These are phyloP conservation scores for Leccinum proliferum DNA, from an alignment of 1,284 basidiomycete genomes.

Conservation along the genomic window DNA sequence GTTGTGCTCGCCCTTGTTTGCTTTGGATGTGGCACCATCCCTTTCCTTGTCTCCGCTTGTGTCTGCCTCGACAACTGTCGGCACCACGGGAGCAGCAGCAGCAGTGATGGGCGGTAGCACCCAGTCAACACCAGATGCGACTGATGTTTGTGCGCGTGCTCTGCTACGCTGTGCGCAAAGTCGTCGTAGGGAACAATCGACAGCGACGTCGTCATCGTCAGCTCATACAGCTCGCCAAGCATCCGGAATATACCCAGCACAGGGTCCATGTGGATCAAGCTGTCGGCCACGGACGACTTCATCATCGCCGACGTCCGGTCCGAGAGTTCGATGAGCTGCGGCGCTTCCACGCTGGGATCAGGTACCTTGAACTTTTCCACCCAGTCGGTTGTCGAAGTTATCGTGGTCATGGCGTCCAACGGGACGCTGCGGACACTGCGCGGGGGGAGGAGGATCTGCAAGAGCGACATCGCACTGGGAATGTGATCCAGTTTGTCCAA, in stretches of 20 bases:
- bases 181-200: constrained; percentile 66
- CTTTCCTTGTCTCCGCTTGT: neutral
- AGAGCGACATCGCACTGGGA: constrained; percentile 65
- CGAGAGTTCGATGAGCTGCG: constrained; percentile 86
- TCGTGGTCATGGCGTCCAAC: constrained; percentile 10
- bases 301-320: constrained; percentile 90
- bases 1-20: constrained; percentile 24
- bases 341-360: constrained; percentile 49
- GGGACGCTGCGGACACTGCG: neutral
- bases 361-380: constrained; percentile 9
- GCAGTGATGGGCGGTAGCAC: constrained; percentile 16
- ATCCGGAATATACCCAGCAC: constrained; percentile 80
- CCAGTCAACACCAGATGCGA: constrained; percentile 88
- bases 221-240: constrained; percentile 73
- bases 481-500: constrained; percentile 90
- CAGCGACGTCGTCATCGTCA: constrained; percentile 64
- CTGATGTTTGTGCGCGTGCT: constrained; percentile 55
- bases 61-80: constrained; percentile 6
- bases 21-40: neutral
- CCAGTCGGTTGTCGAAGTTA: neutral
- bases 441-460: constrained; percentile 46
- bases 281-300: constrained; percentile 75
- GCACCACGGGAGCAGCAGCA: constrained; percentile 10
- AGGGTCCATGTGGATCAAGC: constrained; percentile 72
- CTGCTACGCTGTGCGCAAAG: constrained; percentile 61